These are phyloP conservation scores for Benincasa hispida DNA, from an alignment of 306 rosid genomes.

Conservation along the genomic window DNA sequence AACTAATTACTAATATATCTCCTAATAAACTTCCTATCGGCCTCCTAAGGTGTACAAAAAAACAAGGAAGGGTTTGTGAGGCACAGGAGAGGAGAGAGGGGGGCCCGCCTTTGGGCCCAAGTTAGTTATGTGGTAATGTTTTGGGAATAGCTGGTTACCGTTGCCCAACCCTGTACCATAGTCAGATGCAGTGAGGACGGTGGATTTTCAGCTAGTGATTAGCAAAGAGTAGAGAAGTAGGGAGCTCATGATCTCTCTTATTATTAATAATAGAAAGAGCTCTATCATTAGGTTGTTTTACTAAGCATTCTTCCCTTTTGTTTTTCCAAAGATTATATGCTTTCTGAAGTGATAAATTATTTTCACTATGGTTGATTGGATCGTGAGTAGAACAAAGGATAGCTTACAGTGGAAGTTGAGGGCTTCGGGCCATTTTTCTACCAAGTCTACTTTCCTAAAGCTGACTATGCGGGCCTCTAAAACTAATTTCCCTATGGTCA, in stretches of 20 bases:
- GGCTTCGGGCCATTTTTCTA: no score
- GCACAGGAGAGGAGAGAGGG: neutral
- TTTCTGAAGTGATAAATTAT: neutral
- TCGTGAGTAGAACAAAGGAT: no score
- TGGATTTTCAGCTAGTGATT: neutral
- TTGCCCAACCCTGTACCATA: neutral
- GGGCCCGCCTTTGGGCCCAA: neutral
- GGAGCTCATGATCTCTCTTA: neutral
- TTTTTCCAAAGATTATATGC: neutral
- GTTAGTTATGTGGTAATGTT: neutral
- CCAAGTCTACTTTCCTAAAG: no score
- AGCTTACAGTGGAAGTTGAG: no score
- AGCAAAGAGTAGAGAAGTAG: neutral
- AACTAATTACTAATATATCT: no score
- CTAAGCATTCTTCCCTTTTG: neutral
- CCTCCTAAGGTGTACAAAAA: no score
- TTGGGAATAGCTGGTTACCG: neutral
- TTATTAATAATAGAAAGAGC: neutral
- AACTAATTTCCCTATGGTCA: no score
- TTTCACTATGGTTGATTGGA: no score
- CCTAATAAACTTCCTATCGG: no score
- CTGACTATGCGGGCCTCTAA: no score
- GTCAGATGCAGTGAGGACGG: neutral
- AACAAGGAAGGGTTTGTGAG: neutral
- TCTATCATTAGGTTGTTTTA: neutral